Percentiles rank a stretch among this genome's conserved stretches.
phyloP scores from a whole-genome alignment of 23 red algal species.

The Chondrus crispus region DNA sequence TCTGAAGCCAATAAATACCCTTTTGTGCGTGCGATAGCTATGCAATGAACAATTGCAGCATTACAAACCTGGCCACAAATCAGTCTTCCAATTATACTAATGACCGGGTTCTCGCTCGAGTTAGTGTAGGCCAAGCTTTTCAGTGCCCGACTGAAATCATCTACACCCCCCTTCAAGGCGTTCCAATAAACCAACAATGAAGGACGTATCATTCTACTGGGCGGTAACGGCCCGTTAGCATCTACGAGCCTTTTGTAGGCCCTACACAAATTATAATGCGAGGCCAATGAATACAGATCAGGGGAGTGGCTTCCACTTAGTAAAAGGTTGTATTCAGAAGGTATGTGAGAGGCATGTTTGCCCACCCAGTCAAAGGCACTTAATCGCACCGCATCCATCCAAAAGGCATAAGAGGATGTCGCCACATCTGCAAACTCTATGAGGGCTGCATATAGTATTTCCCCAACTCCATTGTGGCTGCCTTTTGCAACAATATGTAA shows the following conservation, averaged over 20 bases:
- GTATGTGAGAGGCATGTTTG: not conserved
- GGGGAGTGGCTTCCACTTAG: not conserved
- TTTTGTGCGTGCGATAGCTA: too few species aligned
- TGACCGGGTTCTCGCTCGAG: not conserved
- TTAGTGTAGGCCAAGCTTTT: not conserved
- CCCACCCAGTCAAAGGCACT: not conserved
- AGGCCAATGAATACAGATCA: not conserved
- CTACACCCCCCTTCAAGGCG: not conserved
- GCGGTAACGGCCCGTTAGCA: not conserved
- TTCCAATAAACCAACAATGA: slow-evolving; percentile 7
- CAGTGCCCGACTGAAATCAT: not conserved
- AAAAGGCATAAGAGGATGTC: not conserved
- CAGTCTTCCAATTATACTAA: not conserved
- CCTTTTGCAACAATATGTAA: not conserved
- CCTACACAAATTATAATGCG: not conserved
- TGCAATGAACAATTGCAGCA: too few species aligned
- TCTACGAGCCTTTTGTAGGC: not conserved
- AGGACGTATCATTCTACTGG: not conserved
- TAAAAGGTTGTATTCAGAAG: not conserved
- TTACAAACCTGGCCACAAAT: not conserved
- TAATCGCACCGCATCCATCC: not conserved
- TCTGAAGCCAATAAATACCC: too few species aligned
- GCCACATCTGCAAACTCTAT: not conserved
- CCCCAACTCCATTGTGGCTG: not conserved
- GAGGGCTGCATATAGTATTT: not conserved